Conservation (phyloP, 2,329 filamentous ascomycete species). For the Orbilia javanica region DNA sequence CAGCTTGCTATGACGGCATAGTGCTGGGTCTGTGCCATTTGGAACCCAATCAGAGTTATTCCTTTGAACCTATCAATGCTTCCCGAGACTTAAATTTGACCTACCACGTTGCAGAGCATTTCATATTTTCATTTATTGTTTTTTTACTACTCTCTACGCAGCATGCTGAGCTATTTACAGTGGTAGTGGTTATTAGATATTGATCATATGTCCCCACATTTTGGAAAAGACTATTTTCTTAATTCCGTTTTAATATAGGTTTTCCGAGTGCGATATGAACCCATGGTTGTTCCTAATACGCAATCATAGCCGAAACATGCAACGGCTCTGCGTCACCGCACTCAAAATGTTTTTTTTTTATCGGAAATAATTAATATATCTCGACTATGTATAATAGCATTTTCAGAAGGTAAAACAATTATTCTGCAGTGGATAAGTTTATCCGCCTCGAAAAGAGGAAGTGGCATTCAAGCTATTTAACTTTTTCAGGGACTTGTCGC, state of each 20-base stretch:
- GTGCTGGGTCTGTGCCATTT: background rate
- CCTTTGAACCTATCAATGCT: background rate
- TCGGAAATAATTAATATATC: conserved; percentile 58
- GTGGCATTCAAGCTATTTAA: conserved; percentile 39
- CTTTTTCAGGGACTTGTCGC: conserved; percentile 10
- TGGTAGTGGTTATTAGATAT: conserved; percentile 35
- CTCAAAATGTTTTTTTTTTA: conserved; percentile 40
- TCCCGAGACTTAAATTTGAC: background rate
- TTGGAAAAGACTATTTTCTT: conserved; percentile 57
- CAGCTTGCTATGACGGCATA: conserved; percentile 8
- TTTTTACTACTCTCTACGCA: background rate
- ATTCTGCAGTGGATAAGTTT: conserved; percentile 1
- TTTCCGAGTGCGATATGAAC: conserved; percentile 40
- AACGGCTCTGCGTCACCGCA: conserved; percentile 49
- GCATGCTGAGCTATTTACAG: conserved; percentile 56
- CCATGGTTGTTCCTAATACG: conserved; percentile 45
- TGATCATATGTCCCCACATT: conserved; percentile 41
- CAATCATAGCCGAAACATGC: conserved; percentile 54
- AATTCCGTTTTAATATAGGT: conserved; percentile 57
- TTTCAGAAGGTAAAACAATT: conserved; percentile 39
- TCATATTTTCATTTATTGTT: conserved; percentile 1
- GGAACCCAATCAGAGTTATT: conserved; percentile 36
- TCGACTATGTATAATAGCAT: conserved; percentile 16
- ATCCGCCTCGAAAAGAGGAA: conserved; percentile 36
- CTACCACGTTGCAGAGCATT: conserved; percentile 27